Percentiles rank a stretch among this genome's conserved stretches.
phyloP scores from a whole-genome alignment of 345 rosid species.

The Turritis glabra region DNA sequence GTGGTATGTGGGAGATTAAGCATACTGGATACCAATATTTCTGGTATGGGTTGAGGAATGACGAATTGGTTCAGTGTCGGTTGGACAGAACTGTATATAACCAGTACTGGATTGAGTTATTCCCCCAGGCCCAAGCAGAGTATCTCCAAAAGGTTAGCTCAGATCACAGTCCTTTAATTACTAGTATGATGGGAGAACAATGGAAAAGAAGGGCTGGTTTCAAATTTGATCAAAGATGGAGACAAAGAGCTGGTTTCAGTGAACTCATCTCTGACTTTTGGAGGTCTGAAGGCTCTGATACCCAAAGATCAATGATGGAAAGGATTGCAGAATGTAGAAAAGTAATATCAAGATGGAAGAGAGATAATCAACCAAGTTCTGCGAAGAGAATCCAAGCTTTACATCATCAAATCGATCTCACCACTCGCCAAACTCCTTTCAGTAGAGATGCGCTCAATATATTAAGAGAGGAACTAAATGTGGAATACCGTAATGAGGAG shows the following conservation, averaged over 20 bases:
- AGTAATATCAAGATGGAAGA: background rate
- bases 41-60: background rate
- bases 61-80: background rate
- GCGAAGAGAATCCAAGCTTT: background rate
- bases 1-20: background rate
- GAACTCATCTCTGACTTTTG: background rate
- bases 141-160: background rate
- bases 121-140: fast-evolving
- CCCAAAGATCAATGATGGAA: too few relatives aligned
- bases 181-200: background rate
- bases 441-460: fast-evolving
- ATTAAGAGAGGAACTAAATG: background rate
- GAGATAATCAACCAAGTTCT: background rate
- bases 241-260: fast-evolving
- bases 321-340: background rate
- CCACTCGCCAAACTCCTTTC: background rate
- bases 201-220: background rate
- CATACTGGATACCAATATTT: background rate
- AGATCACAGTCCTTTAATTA: background rate
- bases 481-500: background rate
- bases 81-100: background rate
- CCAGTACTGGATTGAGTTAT: background rate
- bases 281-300: background rate
- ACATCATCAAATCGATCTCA: background rate
- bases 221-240: background rate